A percentile compares a stretch with the other conserved stretches of the same genome.
Evolutionary conservation across 1,284 basidiomycete genomes (phyloP).

Genomic region (Omphalotus olearius): DNA sequence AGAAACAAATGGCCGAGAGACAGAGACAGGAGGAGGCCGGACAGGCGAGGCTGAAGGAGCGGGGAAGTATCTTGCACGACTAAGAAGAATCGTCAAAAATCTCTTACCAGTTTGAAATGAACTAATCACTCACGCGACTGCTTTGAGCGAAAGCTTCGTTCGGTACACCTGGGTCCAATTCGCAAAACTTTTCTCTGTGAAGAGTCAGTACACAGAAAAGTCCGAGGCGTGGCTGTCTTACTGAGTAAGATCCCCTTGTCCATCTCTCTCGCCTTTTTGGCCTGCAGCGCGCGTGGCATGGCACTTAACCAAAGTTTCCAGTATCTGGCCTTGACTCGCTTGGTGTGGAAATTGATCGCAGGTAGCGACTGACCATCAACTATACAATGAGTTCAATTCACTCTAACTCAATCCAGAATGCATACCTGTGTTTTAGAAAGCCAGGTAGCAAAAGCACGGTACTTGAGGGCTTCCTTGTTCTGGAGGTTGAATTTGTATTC

Average conservation of each 20-base stretch:
- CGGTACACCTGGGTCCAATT: slow-evolving; percentile 65
- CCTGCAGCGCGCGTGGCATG: slow-evolving; percentile 65
- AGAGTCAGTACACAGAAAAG: slow-evolving; percentile 13
- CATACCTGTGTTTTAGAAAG: slow-evolving; percentile 65
- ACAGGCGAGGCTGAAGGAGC: slow-evolving; percentile 42
- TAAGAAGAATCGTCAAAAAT: slow-evolving; percentile 18
- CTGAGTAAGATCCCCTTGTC: slow-evolving; percentile 54
- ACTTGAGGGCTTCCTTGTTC: slow-evolving; percentile 54
- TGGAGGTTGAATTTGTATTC: slow-evolving; percentile 57
- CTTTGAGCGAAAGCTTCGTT: slow-evolving; percentile 70
- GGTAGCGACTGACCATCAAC: slow-evolving; percentile 54
- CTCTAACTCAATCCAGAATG: slow-evolving; percentile 4
- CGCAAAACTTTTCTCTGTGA: slow-evolving; percentile 51
- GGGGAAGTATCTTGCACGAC: slow-evolving; percentile 66
- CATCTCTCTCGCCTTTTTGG: slow-evolving; percentile 59
- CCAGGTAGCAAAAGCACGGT: slow-evolving; percentile 68
- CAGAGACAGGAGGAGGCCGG: slow-evolving; percentile 1
- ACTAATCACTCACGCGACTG: slow-evolving; percentile 63
- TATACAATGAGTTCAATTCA: neutral
- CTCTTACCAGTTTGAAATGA: slow-evolving; percentile 17
- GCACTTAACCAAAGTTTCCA: slow-evolving; percentile 64
- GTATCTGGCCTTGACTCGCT: slow-evolving; percentile 50
- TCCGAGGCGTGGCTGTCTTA: slow-evolving; percentile 31
- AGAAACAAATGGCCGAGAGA: slow-evolving; percentile 18
- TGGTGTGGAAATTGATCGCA: slow-evolving; percentile 68